phyloP scores from a whole-genome alignment of 495 filamentous ascomycete genomes.

The Trichoderma parareesei region DNA sequence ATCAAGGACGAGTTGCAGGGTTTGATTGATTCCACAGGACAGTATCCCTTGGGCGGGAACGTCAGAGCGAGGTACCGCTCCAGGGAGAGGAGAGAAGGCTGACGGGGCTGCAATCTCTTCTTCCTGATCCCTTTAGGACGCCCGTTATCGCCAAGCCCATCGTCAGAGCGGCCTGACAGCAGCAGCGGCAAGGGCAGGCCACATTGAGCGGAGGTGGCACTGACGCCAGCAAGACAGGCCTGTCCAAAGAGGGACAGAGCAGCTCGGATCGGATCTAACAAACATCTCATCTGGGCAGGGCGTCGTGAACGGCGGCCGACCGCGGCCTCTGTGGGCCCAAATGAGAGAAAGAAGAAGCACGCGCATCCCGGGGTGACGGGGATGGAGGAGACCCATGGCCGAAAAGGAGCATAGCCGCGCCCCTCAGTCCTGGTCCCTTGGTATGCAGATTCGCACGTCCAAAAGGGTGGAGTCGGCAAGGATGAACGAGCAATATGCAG shows the following conservation, averaged over 20 bases:
- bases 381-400: background rate
- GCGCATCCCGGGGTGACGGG: conserved; percentile 2
- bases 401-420: background rate
- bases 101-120: background rate
- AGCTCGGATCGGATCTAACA: conserved; percentile 8
- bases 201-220: background rate
- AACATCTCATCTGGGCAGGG: background rate
- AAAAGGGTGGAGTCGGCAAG: background rate
- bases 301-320: conserved; percentile 4
- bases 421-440: background rate
- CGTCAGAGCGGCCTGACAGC: background rate
- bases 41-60: background rate
- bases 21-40: background rate
- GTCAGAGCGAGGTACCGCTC: background rate
- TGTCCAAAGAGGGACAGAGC: background rate
- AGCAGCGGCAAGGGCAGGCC: background rate
- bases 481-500: background rate
- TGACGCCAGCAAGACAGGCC: conserved; percentile 4
- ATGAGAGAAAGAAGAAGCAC: background rate
- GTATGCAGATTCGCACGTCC: conserved; percentile 2
- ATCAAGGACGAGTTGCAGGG: background rate
- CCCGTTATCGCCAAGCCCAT: background rate
- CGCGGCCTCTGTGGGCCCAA: background rate
- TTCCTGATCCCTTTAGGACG: background rate
- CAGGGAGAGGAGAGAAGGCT: background rate